Conservation (phyloP, 208 protist species). For the Trypanosoma caninum region DNA sequence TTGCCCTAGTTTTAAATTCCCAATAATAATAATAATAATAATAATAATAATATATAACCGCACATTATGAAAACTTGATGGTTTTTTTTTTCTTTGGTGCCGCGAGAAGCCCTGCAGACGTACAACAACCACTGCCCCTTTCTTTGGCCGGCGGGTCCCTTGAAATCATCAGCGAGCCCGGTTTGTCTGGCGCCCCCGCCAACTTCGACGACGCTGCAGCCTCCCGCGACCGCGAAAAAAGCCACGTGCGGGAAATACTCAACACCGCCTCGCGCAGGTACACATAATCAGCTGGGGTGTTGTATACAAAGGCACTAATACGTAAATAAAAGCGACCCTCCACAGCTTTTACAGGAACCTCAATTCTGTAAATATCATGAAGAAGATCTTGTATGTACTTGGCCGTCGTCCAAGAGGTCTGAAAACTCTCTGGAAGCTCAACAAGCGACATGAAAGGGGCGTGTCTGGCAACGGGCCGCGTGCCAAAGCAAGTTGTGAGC, state of each 20-base stretch:
- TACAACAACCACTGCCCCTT: not conserved
- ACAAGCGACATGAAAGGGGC: slow-evolving; percentile 87
- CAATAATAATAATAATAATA: too few species aligned
- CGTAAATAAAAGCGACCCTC: slow-evolving; percentile 77
- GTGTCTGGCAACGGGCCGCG: slow-evolving; percentile 61
- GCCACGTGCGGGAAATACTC: slow-evolving; percentile 49
- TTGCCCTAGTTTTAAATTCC: too few species aligned
- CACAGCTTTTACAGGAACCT: slow-evolving; percentile 88
- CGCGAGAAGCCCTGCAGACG: not conserved
- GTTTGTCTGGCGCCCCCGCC: too few species aligned
- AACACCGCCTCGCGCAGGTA: slow-evolving; percentile 78
- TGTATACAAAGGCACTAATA: slow-evolving; percentile 90
- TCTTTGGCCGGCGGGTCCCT: too few species aligned
- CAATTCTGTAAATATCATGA: slow-evolving; percentile 69
- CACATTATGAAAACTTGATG: too few species aligned
- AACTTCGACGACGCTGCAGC: slow-evolving; percentile 16
- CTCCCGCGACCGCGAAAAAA: slow-evolving; percentile 23
- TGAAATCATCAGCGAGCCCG: too few species aligned
- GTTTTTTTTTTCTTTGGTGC: too few species aligned
- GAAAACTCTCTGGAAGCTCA: slow-evolving; percentile 72
- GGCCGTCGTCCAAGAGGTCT: slow-evolving; percentile 55
- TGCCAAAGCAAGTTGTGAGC: slow-evolving; percentile 61
- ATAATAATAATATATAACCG: too few species aligned
- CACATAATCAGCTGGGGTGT: slow-evolving; percentile 76
- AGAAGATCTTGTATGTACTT: slow-evolving; percentile 79